Base-by-base conservation (phyloP, 345 rosid species). In the Arabis hirsuta region DNA sequence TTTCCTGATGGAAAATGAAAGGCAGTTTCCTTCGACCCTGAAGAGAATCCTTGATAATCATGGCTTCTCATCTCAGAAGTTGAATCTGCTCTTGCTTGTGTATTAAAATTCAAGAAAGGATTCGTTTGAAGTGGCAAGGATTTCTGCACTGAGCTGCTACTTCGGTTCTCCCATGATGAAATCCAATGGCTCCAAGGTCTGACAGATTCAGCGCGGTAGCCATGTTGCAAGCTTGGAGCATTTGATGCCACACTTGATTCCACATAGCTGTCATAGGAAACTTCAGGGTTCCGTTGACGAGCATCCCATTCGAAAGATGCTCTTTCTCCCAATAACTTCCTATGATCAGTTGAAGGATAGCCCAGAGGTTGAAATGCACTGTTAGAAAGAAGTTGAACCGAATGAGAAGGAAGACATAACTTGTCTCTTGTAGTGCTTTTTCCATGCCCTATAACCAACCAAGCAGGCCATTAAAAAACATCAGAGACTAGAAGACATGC, bases 81-180 rank as follows among this genome's bases (percentile, higher is more conserved):
- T 47, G 88, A 65, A 77, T 56, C 84, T 41, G 71, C 77, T 69
- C 85, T 69, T 69, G 79, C 75, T 70, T 62, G 76, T 71, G 77
- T 20, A 51, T 76, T 83, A 67, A 39, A 81, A 72, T 73, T 84
- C 70, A 83, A 67, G 83, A 55, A 77, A 3, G 88, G 82, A 67
- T 48, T 86, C 36, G 71, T 42, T 76, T 85, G 95, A 78, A 57
- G 82, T 11, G 90, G 62, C 59, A 82, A 44, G 10, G 88, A 60
- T 74, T 69, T 87, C 82, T 85, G 92, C 81, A 63, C 82, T 76
- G 86, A 78, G 80, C 82, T 79, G 75, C 67, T 67, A 63, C 65
- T 69, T 75, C 79, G 79, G 53, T 82, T 88, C 50, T 84, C 90
- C 82, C 84, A 84, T 74, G 88, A 69, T 55, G 86, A 75, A 82